Evolutionary conservation across 306 rosid species (phyloP), one percentile per base, ranked within the genome.

Genomic region (Cucurbita maxima): DNA sequence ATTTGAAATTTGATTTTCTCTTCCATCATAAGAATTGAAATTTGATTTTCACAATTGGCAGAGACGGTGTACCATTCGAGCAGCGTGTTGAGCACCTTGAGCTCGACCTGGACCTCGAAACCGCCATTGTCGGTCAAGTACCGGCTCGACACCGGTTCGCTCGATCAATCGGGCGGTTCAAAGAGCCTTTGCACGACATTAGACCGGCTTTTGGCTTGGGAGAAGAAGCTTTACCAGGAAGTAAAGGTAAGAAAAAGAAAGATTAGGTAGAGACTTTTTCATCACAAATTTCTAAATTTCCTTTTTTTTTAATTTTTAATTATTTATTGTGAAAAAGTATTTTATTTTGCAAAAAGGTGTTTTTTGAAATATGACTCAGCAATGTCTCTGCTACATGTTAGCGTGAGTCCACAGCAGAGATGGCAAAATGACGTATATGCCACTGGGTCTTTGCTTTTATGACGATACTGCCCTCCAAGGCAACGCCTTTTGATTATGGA

Each of bases 61-160:
- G 99, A 91, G 84, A 95, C 97, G 7, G 92, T 95, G 81, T 95
- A 95, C 79, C 99, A 95, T 79, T 95, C 99, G 64, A 91, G 83
- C 73, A 89, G 97, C 56, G 57, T 95, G 75, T 77, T 95, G 67
- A 91, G 99, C 82, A 95, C 73, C 73, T 79, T 95, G 78, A 95
- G 99, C 81, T 95, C 99, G n/a, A 91, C 78, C 74, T 95, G 99
- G 99, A 85, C 96, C 40, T 95, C 97, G 6, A 95, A 95, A 71
- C 99, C 99, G 54, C 99, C 99, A 3, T 76, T 95, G 76, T 92
- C 89, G 25, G 99, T 95, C 50, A 95, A 79, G 86, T 95, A 95
- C 83, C 82, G 83, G 75, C 88, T 95, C 3, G 99, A 91, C 45
- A 48, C 96, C 45, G 86, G 75, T 54, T 79, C 88, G 0, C 91